A percentile compares a stretch with the other conserved stretches of the same genome.
Conservation (phyloP, 129 eudicot genomes). For the Ambrosia trifida region DNA sequence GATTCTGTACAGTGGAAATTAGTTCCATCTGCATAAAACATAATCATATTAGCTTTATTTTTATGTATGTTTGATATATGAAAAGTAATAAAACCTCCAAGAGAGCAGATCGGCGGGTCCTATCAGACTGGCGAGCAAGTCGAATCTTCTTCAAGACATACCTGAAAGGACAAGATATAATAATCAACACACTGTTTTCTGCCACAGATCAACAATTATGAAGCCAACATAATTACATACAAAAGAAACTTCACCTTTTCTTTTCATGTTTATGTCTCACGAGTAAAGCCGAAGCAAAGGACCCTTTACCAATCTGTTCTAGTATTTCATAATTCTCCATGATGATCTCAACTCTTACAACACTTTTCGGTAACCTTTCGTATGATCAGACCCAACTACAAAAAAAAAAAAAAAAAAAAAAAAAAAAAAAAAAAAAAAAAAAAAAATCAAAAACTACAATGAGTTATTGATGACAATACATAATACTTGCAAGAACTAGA, state of each 20-base stretch:
- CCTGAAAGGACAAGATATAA: conserved; percentile 27
- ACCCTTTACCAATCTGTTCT: conserved; percentile 94
- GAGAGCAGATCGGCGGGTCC: conserved; percentile 90
- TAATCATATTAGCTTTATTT: conserved; percentile 16
- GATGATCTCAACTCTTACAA: conserved; percentile 2
- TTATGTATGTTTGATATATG: background rate
- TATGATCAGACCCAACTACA: conserved; percentile 22
- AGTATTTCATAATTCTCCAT: conserved; percentile 93
- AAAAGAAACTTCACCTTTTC: conserved; percentile 60
- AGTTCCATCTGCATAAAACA: conserved; percentile 78
- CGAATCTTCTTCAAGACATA: conserved; percentile 92
- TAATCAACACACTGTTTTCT: no score
- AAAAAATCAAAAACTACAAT: background rate
- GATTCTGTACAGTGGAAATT: conserved; percentile 66
- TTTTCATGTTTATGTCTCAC: conserved; percentile 86
- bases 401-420: conserved; percentile 14
- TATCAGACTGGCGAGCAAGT: conserved; percentile 88
- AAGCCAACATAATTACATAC: conserved; percentile 1
- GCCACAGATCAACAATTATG: background rate
- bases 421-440: background rate
- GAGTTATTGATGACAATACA: conserved; percentile 28
- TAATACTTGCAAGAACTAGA: conserved; percentile 18
- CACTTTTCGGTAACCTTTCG: background rate
- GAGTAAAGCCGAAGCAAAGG: conserved; percentile 92
- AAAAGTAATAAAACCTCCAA: conserved; percentile 55